Evolutionary conservation across 2,329 filamentous ascomycete species (phyloP).

Genomic region (Xylaria sp.): DNA sequence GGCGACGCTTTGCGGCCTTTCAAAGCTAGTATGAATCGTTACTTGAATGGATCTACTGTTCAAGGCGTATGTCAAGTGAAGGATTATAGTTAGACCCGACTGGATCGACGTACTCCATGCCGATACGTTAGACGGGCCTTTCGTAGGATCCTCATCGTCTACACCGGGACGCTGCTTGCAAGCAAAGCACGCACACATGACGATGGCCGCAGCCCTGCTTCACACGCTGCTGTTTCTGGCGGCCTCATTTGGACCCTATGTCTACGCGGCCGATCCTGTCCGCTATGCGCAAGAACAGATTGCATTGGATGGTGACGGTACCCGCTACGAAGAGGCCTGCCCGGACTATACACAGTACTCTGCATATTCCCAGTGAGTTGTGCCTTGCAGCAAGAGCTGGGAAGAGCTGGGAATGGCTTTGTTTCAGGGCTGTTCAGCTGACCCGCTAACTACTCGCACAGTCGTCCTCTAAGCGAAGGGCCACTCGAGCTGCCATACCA

Average conservation of each 20-base stretch:
- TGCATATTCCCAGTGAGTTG: constrained; percentile 65
- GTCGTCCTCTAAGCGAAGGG: constrained; percentile 82
- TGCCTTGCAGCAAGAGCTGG: background rate
- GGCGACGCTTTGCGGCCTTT: constrained; percentile 1
- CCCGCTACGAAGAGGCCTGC: constrained; percentile 60
- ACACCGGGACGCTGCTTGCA: background rate
- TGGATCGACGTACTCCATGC: constrained; percentile 6
- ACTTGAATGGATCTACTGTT: background rate
- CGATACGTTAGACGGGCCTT: constrained; percentile 10
- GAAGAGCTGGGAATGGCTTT: background rate
- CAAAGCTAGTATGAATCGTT: background rate
- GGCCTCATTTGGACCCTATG: constrained; percentile 31
- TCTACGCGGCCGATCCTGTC: constrained; percentile 34
- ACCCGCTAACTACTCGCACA: constrained; percentile 52
- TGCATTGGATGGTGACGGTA: constrained; percentile 49
- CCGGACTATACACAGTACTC: constrained; percentile 73
- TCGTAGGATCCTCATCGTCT: constrained; percentile 5
- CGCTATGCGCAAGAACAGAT: constrained; percentile 49
- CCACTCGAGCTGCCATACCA: constrained; percentile 86
- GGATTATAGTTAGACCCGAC: background rate
- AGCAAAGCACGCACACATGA: constrained; percentile 6
- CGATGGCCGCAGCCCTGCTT: constrained; percentile 17
- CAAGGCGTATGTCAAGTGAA: constrained; percentile 4
- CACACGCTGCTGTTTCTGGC: constrained; percentile 35
- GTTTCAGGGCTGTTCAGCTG: constrained; percentile 22